Base-by-base conservation (phyloP, 305 asterid genomes). In the Vinca major region DNA sequence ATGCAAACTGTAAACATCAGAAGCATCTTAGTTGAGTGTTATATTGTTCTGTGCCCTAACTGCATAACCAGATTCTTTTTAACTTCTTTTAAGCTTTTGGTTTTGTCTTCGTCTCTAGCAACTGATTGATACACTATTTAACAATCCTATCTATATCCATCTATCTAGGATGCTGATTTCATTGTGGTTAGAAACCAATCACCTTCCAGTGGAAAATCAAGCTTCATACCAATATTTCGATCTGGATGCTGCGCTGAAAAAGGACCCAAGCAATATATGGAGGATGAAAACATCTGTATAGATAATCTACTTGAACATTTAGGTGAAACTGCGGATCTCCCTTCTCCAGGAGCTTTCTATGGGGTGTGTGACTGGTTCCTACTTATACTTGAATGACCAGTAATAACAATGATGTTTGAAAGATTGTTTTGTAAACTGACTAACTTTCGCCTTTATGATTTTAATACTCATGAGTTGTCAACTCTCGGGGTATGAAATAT, bases 211-310 rank as follows among this genome's bases (percentile, higher is more conserved):
- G 76, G 79, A 55, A 75, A 80, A 54, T 85, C 95, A 56, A 76
- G 75, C 81, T 89, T 81, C 73, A 48, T 75, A 47, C 98, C 96
- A 9, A 67, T 83, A 49, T 85, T 91, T 55, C 89, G 95, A 50
- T 91, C 94, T 7, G 98, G 98, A 71, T 85, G 89, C 81, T 91
- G 96, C 73, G 96, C 94, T 67, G 98, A 91, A 83, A 86, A 80
- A 81, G 98, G 98, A 65, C 89, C 98, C 47, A 91, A 91, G 81
- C 95, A 78, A 53, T 85, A 85, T 77, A 92, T 92, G 98, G 98
- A 92, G 80, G 98, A 92, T 48, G 92, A 85, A 71, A 94, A 88
- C 73, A 76, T 92, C 70, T 85, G 98, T 84, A 83, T 89, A 71
- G 98, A 92, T 71, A 78, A 88, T 80, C 77, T 92, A 75, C 77